Base-by-base conservation (phyloP, 306 rosid genomes). In the Vigna radiata region DNA sequence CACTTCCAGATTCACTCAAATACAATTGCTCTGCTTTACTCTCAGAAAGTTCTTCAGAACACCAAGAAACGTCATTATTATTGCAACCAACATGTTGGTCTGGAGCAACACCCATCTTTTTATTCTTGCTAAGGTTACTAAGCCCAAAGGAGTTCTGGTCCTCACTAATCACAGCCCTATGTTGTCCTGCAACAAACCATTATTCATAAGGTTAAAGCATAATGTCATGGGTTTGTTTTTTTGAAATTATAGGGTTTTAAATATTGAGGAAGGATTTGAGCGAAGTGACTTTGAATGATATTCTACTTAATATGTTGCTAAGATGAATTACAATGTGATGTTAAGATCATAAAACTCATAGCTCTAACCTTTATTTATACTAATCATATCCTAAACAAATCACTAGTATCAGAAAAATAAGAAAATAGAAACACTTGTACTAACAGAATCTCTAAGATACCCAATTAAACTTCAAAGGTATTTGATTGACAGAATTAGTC, bases 131-230 rank as follows among this genome's bases (percentile, higher is more conserved):
- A 50, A 11, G 65, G 80, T 46, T 76, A 64, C 56, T 58, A 59
- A 11, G 53, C 53, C 81, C 88, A 68, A 59, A 76, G 69, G 72
- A 73, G 73, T 36, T 83, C 73, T 60, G 85, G 62, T 74, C 79
- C 65, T 53, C 80, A 73, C 53, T 61, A 43, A 74, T 55, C 56
- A 64, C 75, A 74, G 62, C 46, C 41, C 31, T 27, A 21, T 70
- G 74, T 59, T 81, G 78, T 55, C 71, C 90, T 86, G 89, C 53
- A 79, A 83, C 60, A 66, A 66, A 52, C 80, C 86, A 72, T 59
- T 58, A 76, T 65, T 61, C 70, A 39, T 64, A 73, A 64, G 25
- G 68, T 50, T 8, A 33, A 56, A 41, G 16, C 59, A 82, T 65
- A 36, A 2, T 60, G 19, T 16, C 50, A 43, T 29, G 54, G 70